Evolutionary conservation across 176 grass and related monocot genomes (phyloP), one percentile per base, ranked within the genome.

Genomic region (Avena insularis): DNA sequence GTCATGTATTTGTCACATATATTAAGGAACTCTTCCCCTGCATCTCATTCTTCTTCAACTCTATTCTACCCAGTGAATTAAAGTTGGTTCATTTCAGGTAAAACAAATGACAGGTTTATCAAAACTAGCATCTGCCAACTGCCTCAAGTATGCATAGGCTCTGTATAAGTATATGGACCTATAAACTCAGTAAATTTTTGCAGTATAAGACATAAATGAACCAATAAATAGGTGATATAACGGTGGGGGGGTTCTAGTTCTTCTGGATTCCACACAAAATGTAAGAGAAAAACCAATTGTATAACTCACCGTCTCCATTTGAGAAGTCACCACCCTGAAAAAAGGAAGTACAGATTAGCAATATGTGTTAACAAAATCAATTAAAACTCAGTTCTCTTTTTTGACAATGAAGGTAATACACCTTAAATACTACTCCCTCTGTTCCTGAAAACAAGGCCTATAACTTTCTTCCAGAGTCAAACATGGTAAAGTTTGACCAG

Each of bases 271-370:
- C 36, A 68, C 16, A 25, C 5, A 38, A 43, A 61, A 19, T 40
- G 7, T n/a, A 71, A 76, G 60, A 87, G 64, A 80, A 23, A 48
- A 64, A 55, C 20, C 12, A 67, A 49, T 76, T 88, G 60, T 78
- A 79, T 14, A 83, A 87, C 94, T 90, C 90, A 99, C 97, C 97
- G 78, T 94, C 90, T 81, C 90, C 75, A 82, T 94, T 99, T 70
- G 92, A 93, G 57, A 96, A 89, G 74, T 93, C 97, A 36, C 97
- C 97, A 58, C 94, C 97, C 97, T 99, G 92, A 75, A 82, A 89
- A 92, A 88, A 62, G 0, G 80, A 88, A 59, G 21, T 47, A 55
- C 27, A 2, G 83, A 62, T 85, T 66, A 90, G 63, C 33, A 65
- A 67, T 78, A 33, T 25, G 81, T 20, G 54, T 38, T 89, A 88